Evolutionary conservation across 306 rosid species (phyloP), one percentile per base, ranked within the genome.

Genomic region (Prunus padus): DNA sequence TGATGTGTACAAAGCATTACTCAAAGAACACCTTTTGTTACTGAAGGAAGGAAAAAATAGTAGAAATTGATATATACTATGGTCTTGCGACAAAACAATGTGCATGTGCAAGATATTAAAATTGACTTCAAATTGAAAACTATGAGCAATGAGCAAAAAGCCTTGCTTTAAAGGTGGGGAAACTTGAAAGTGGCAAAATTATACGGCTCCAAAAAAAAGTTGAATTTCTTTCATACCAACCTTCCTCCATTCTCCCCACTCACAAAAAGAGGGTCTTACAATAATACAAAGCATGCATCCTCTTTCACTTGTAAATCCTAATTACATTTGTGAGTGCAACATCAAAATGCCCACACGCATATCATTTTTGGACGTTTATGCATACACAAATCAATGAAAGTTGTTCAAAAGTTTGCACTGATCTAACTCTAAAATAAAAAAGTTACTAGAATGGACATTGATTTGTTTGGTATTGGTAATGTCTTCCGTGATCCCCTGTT

Each of bases 71-170:
- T 46, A 46, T 46, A 46, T 2, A 11, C 15, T 2, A 46, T 46
- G 51, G 51, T 13, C 12, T 46, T 46, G 51, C 3, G 51, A 59
- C 64, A 59, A 45, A 71, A 71, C 65, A 33, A 71, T 23, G 63
- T 70, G 63, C 64, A 12, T 26, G 1, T 19, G 59, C 14, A 19
- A 69, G 45, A 69, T 18, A 19, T 13, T 49, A 65, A 37, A 37
- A 19, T 50, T 37, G 26, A 10, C 10, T 26, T 15, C 47, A 19
- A 28, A 11, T 28, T 30, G n/a, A 30, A 69, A 69, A 69, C 62
- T 46, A 18, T 51, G n/a, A 69, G 74, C 63, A 30, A 18, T 51
- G n/a, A 69, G 74, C 63, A 30, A 31, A 12, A 71, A 71, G 64
- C 62, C 49, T 37, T 56, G n/a, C 50, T 52, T 33, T 56, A 57